Base-by-base conservation (phyloP, 2,329 filamentous ascomycete species). In the Calycina marina region DNA sequence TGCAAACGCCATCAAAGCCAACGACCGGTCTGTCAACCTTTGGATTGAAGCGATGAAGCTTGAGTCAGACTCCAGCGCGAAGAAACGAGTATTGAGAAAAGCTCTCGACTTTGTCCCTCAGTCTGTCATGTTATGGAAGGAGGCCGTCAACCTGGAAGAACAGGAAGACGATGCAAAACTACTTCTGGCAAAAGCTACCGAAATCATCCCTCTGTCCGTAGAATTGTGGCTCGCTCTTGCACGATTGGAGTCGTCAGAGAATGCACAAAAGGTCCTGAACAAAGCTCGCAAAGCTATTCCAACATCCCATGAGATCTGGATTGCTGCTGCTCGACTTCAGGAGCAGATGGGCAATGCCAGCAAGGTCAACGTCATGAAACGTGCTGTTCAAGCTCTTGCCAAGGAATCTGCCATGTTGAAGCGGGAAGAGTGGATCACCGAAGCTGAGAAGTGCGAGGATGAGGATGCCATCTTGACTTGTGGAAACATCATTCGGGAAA, bases 41-140 rank as follows among this genome's bases (percentile, higher is more conserved):
- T 98, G 90, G 90, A 77, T 93, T 4, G 86, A 93, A 53, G 92
- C 90, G 1, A 94, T 94, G 75, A 82, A 84, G 42, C 61, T 98
- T 14, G 90, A 98, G 55, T 73, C 74, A 5, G 79, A 93, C 29
- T 61, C 73, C 1, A 71, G 77, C 37, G 82, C 84, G 8, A 93
- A 92, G 58, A 96, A 96, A 59, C 77, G 85, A 50, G 90, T 98
- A 5, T 74, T 94, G 18, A 72, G 86, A 34, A 82, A 92, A 51
- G 92, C 90, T 0, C 65, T 98, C 27, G 83, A 96, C 47, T 78
- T 93, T 49, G 81, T 94, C 25, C 86, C 86, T 1, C 84, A 93
- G 50, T 96, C 88, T 0, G 90, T 96, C 29, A 78, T 82, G 25
- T 69, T 98, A n/a, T 98, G 90, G 90, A 98, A 96, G 53, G 85